Evolutionary conservation across 306 rosid genomes (phyloP), one percentile per base, ranked within the genome.

Genomic region (Carpinus viminea): DNA sequence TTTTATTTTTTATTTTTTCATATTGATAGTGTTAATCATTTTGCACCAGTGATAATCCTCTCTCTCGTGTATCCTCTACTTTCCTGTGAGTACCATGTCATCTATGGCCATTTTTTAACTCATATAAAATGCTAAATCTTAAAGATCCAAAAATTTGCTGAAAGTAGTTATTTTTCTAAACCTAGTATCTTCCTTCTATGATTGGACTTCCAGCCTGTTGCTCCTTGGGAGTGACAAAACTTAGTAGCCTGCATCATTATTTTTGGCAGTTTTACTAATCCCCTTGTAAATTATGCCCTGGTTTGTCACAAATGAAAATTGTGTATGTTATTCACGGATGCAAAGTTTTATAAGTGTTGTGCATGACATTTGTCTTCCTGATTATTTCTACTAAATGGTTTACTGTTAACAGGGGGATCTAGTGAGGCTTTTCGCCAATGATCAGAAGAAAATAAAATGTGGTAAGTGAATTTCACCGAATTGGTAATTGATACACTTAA

Each of bases 391-490:
- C 74, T 64, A 18, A 60, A 74, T 68, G 52, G 57, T 82, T 78
- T 21, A 68, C 64, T 81, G n/a, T 90, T 80, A 51, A 68, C 94
- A 94, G 98, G 98, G 97, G 78, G 97, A 94, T 51, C 81, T 94
- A 24, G 98, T 94, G 82, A 89, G 82, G 87, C 97, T 72, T 76
- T 94, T 92, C 48, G 98, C 98, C 12, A 94, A 94, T 84, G 97
- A 90, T 82, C 97, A 94, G 83, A 82, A 82, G 89, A 94, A 94
- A 91, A 94, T 94, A 85, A 91, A 47, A 80, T 94, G 97, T 26
- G 98, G 98, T 92, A 87, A 78, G 97, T 80, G 79, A 51, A 74
- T 68, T 54, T 38, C 38, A 21, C 38, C 3, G 15, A 47, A 70
- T 24, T 47, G 38, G 65, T 12, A 59, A 59, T 24, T 20, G 36